phyloP scores from a whole-genome alignment of 2,329 filamentous ascomycete species.

The Epichloe elymi region DNA sequence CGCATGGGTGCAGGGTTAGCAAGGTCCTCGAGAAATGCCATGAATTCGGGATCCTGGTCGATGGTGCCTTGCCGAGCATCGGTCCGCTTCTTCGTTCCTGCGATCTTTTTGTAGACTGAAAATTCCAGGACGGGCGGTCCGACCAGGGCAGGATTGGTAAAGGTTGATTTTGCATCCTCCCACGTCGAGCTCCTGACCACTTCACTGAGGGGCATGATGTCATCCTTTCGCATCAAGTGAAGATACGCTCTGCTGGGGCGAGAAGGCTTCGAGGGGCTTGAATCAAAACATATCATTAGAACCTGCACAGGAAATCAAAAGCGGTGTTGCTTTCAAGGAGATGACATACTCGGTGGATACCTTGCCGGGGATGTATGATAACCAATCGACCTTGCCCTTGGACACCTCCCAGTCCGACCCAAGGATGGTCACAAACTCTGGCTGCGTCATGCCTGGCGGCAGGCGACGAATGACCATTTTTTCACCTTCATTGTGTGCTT shows the following conservation, averaged over 20 bases:
- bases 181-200: slow-evolving; percentile 56
- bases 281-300: slow-evolving; percentile 6
- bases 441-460: slow-evolving; percentile 69
- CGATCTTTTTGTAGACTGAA: slow-evolving; percentile 71
- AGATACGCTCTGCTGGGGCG: slow-evolving; percentile 70
- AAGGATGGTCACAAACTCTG: slow-evolving; percentile 59
- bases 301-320: slow-evolving; percentile 1
- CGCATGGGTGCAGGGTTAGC: slow-evolving; percentile 51
- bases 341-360: slow-evolving; percentile 64
- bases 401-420: slow-evolving; percentile 72
- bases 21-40: slow-evolving; percentile 77
- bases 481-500: slow-evolving; percentile 39
- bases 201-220: slow-evolving; percentile 56
- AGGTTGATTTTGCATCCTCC: slow-evolving; percentile 70
- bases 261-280: slow-evolving; percentile 72
- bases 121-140: slow-evolving; percentile 72
- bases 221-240: slow-evolving; percentile 59
- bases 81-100: slow-evolving; percentile 57
- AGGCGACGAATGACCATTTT: slow-evolving; percentile 79
- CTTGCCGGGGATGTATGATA: slow-evolving; percentile 53
- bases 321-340: neutral
- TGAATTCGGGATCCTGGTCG: slow-evolving; percentile 92
- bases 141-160: slow-evolving; percentile 57
- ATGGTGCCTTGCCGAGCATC: slow-evolving; percentile 89
- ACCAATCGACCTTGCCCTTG: slow-evolving; percentile 77